These are phyloP conservation scores for Pluteus cervinus DNA, from an alignment of 768 basidiomycete genomes.

Conservation along the genomic window DNA sequence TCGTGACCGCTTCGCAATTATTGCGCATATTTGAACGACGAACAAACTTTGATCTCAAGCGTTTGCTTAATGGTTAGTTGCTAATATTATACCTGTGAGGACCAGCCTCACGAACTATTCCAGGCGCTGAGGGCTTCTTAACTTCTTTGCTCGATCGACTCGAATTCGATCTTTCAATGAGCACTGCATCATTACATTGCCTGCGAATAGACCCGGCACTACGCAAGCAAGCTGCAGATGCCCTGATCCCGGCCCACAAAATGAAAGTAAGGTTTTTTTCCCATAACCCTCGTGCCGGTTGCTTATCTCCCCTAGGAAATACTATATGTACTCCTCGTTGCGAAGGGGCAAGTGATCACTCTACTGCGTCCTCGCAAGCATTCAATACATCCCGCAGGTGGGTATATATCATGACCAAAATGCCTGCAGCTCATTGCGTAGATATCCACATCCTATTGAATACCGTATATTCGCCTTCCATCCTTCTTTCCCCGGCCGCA, in stretches of 20 bases:
- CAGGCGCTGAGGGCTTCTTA: slow-evolving; percentile 82
- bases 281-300: not conserved
- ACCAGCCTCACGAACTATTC: slow-evolving; percentile 1
- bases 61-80: slow-evolving; percentile 57
- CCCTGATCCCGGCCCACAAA: slow-evolving; percentile 74
- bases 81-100: too few species aligned
- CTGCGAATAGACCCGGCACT: slow-evolving; percentile 65
- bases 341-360: slow-evolving; percentile 72
- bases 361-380: slow-evolving; percentile 88
- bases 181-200: slow-evolving; percentile 75
- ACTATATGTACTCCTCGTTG: slow-evolving; percentile 85
- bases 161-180: slow-evolving; percentile 78
- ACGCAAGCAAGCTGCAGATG: slow-evolving; percentile 72
- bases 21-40: slow-evolving; percentile 81
- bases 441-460: slow-evolving; percentile 93
- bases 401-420: slow-evolving; percentile 8
- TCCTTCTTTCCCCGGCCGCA: slow-evolving; percentile 68
- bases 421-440: slow-evolving; percentile 15
- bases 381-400: slow-evolving; percentile 90
- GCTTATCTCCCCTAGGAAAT: slow-evolving; percentile 55
- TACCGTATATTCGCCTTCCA: slow-evolving; percentile 79
- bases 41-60: slow-evolving; percentile 85
- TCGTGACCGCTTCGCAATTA: slow-evolving; percentile 82
- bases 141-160: slow-evolving; percentile 62
- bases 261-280: slow-evolving; percentile 51